Conservation (phyloP, 2,329 filamentous ascomycete species). For the Leptoxyphium fumago region DNA sequence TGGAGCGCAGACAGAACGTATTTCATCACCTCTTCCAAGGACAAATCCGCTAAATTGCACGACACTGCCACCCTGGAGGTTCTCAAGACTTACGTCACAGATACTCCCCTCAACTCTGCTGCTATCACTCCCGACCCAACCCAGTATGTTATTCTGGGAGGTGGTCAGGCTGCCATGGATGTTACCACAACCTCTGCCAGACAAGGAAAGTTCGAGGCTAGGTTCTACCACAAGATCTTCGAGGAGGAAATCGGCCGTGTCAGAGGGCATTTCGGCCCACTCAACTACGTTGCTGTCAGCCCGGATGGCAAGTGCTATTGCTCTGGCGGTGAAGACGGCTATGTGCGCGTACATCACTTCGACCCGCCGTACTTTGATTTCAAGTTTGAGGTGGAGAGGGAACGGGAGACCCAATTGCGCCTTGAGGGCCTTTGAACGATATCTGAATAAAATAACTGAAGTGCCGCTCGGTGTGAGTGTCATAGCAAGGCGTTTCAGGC, state of each 20-base stretch:
- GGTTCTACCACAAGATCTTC: conserved; percentile 99
- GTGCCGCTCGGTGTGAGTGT: conserved; percentile 4
- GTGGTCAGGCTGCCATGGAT: conserved; percentile 97
- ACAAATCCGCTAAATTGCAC: conserved; percentile 92
- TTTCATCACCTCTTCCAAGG: conserved; percentile 96
- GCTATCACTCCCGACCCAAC: conserved; percentile 93
- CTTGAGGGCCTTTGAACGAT: conserved; percentile 12
- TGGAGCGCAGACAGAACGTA: conserved; percentile 90
- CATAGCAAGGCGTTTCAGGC: conserved; percentile 3
- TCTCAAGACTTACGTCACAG: conserved; percentile 80
- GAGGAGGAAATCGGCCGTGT: conserved; percentile 98
- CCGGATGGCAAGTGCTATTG: conserved; percentile 86
- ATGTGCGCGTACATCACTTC: conserved; percentile 96
- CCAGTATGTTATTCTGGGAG: conserved; percentile 93
- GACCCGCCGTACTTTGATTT: conserved; percentile 99
- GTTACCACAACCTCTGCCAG: conserved; percentile 87
- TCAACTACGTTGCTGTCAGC: conserved; percentile 91
- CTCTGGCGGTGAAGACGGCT: conserved; percentile 93
- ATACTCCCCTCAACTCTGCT: conserved; percentile 93
- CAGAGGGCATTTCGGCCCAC: conserved; percentile 86
- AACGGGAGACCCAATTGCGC: conserved; percentile 31
- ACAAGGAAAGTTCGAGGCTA: conserved; percentile 97
- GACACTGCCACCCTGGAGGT: conserved; percentile 75
- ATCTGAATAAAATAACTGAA: conserved; percentile 20
- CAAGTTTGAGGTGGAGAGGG: conserved; percentile 94